Base-by-base conservation (phyloP, 306 rosid genomes). In the Vigna reflexopilosa region DNA sequence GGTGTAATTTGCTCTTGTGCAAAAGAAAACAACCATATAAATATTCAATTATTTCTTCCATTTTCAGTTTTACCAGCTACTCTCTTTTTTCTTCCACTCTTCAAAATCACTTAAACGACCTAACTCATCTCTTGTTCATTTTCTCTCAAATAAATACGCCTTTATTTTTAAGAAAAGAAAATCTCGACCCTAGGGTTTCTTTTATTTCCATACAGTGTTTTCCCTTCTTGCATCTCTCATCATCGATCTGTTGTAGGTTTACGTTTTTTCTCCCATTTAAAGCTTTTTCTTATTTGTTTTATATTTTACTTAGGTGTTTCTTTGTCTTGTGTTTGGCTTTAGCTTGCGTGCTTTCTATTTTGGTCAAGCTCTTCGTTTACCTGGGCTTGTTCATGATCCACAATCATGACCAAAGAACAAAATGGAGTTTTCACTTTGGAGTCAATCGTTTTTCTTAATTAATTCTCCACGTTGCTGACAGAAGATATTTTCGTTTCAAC, bases 131-230 rank as follows among this genome's bases (percentile, higher is more conserved):
- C 65, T 62, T 61, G 47, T 78, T 54, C 24, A 1, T 16, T 1
- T 51, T 12, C 34, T 49, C 44, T 64, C 3, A 52, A 59, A 14
- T 77, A 55, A 20, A 58, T 6, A 59, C 19, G 4, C 10, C n/a
- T 9, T 58, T 45, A 2, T 58, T 26, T 12, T 13, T 1, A 58
- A 26, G 0, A 42, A 42, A 9, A 40, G 3, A 24, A 22, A 11
- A 10, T 58, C 62, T 34, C 24, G 15, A 20, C 17, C 8, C 73
- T 83, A 83, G 86, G 86, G 86, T 78, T 83, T 83, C 44, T 47
- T 65, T 52, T 36, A 1, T 70, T 59, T 49, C 54, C 26, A 19
- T 19, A 12, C 59, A 24, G 2, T 44, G 48, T 26, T 68, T 15
- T 1, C 2, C 6, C 42, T 52, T 12, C 67, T n/a, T 28, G 22